Base-by-base conservation (phyloP, 1,284 basidiomycete genomes). In the Sphaerobolus stellatus region DNA sequence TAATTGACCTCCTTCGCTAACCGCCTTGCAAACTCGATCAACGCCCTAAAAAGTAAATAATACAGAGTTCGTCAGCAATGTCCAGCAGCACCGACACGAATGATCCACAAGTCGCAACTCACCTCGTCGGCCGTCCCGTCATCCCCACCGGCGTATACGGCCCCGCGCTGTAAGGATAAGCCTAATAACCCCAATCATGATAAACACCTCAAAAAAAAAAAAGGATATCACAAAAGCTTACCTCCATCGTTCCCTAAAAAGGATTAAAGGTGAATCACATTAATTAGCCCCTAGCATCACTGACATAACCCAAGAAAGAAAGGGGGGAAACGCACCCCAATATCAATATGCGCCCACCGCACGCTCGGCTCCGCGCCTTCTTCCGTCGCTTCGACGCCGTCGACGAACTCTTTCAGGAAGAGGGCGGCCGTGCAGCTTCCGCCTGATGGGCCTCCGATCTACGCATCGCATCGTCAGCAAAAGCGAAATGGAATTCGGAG, bases 271-370 rank as follows among this genome's bases (percentile, higher is more conserved):
- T 29, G 13, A 24, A 57, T 43, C 56, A 47, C 14, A 16, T 4
- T 34, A 2, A 47, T 33, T 25, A 43, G 51, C 30, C 20, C 27
- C 11, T 31, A 27, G 18, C n/a, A n/a, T n/a, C n/a, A n/a, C 13
- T 29, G 9, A 48, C 34, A 22, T 14, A 22, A 38, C 14, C 18
- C 31, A 18, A 29, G 7, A n/a, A 14, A 16, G 22, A 14, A 25
- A 36, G 27, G 6, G 40, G 22, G 3, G 20, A 18, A 38, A 48
- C 27, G 31, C 24, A 44, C 91, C 13, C 90, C 92, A 58, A 94
- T 94, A 66, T 94, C 93, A 33, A 92, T 71, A 68, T 93, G 90
- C 2, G 90, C 90, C 88, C 89, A 92, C 54, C 80, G 78, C 60
- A 87, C 66, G 9, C n/a, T n/a, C n/a, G 72, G 67, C 9, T 83